Conservation (phyloP, 257 asterid species). For the Apocynum venetum region DNA sequence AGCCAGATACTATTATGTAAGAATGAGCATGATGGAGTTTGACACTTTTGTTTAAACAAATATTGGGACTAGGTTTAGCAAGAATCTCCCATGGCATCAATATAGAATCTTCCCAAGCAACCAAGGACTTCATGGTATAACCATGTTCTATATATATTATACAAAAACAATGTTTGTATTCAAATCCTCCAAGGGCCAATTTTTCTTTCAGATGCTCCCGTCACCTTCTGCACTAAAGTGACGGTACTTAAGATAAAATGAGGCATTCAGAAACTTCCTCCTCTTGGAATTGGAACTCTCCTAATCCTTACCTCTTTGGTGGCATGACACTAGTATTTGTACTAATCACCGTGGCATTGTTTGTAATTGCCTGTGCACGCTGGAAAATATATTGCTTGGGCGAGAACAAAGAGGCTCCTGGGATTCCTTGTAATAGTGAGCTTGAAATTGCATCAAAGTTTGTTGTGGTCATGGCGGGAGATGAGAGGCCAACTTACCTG, state of each 20-base stretch:
- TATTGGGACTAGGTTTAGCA: background rate
- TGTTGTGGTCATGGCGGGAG: constrained; percentile 41
- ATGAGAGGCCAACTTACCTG: constrained; percentile 37
- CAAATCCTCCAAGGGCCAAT: background rate
- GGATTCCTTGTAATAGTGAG: background rate
- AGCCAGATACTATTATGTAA: background rate
- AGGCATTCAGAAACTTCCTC: constrained; percentile 4
- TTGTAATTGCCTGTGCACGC: constrained; percentile 20
- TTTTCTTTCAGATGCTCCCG: background rate
- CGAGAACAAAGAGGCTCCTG: background rate
- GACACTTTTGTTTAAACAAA: background rate
- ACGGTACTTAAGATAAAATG: background rate
- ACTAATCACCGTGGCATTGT: constrained; percentile 14
- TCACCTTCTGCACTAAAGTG: background rate
- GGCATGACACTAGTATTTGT: constrained; percentile 20
- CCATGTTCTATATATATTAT: background rate
- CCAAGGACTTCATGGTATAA: background rate
- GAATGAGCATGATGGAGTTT: background rate
- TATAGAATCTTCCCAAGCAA: constrained; percentile 16
- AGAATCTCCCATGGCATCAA: constrained; percentile 22
- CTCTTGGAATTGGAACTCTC: constrained; percentile 24
- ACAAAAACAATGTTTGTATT: background rate
- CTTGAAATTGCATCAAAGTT: constrained; percentile 30
- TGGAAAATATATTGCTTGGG: background rate
- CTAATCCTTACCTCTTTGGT: constrained; percentile 24